Base-by-base conservation (phyloP, 83 land plant species). In the Picea engelmannii region DNA sequence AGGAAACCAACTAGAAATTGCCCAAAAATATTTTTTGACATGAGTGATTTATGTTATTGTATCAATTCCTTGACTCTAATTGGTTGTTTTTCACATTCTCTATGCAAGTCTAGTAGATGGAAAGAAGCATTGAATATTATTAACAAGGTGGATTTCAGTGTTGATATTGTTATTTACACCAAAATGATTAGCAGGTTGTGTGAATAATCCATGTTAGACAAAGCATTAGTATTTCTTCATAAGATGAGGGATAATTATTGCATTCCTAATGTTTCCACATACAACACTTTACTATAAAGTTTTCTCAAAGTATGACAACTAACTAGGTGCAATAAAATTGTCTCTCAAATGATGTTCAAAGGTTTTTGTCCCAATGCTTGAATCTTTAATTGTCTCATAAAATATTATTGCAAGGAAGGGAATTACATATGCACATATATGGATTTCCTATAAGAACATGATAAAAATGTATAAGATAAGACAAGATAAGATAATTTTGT, bases 111-210 rank as follows among this genome's bases (percentile, higher is more conserved):
- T 6, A 90, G 95, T 23, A 81, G 74, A 69, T 93, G 88, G 95
- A 86, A 81, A 55, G 95, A 91, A 23, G 93, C 91, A 2, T 78
- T 93, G 23, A 49, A 77, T 44, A 82, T 91, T 58, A 81, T 93
- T 65, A 89, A 89, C 64, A 87, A 87, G 66, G 93, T 87, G 47
- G 93, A 89, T 27, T 80, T 85, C 79, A 82, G 27, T 17, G 87
- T 88, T 17, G 90, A 91, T 79, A 83, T 91, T 9, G 86, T 84
- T 6, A 62, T 93, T 2, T 93, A 88, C 78, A 93, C 88, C 2
- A 87, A 87, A 77, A 91, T 93, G 95, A 91, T 93, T 62, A 62
- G 82, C 66, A 93, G 95, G 8, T 74, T 93, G 77, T 87, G 92
- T 82, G 93, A 93, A 83, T 91, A 91, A 63, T 91, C 91, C 1